Percentiles rank a stretch among this genome's conserved stretches.
Evolutionary conservation across 208 protist genomes (phyloP).

Genomic region (Leishmania arabica): DNA sequence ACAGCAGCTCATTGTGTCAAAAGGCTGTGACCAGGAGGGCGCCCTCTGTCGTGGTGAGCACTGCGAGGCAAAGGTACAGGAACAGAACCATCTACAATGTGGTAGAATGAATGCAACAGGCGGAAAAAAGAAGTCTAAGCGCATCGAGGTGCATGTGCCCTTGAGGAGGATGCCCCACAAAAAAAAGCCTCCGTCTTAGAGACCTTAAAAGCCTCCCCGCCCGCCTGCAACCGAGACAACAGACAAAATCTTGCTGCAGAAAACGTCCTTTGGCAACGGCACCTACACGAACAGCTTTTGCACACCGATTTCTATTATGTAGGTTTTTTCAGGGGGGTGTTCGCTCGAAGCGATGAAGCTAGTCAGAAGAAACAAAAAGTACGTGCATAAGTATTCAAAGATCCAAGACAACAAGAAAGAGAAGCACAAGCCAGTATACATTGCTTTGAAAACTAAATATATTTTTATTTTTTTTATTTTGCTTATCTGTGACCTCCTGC

Average conservation of each 20-base stretch:
- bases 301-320: background rate
- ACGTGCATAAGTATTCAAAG: background rate
- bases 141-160: background rate
- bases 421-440: background rate
- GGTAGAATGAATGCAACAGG: background rate
- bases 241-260: too few relatives aligned
- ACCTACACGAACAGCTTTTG: background rate
- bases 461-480: too few relatives aligned
- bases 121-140: background rate
- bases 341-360: background rate
- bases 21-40: background rate
- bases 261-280: too few relatives aligned
- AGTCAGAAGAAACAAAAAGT: background rate
- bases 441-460: too few relatives aligned
- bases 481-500: background rate
- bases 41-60: constrained; percentile 8
- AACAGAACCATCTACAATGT: background rate
- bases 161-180: background rate
- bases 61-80: background rate
- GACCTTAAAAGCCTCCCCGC: background rate
- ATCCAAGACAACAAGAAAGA: background rate
- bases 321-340: background rate
- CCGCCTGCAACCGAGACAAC: background rate
- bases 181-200: background rate
- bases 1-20: background rate